These are phyloP conservation scores for Helicocarpus griseus DNA, from an alignment of 2,329 filamentous ascomycete genomes.

Conservation along the genomic window DNA sequence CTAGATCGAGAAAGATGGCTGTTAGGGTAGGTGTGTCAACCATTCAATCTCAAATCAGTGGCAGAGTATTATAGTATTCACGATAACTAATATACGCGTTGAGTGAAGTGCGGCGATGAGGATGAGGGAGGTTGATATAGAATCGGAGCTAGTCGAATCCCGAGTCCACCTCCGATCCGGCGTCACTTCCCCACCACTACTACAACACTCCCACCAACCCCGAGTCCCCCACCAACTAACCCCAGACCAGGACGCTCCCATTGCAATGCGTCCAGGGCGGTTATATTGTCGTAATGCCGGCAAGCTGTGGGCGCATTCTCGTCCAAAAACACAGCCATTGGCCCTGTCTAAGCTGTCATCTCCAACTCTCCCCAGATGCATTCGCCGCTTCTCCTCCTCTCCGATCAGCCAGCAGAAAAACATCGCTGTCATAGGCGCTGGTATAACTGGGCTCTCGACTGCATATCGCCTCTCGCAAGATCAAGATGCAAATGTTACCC, in stretches of 20 bases:
- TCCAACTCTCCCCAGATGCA: neutral
- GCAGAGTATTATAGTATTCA: no score
- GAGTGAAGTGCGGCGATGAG: no score
- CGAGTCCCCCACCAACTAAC: neutral
- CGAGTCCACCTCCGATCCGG: no score
- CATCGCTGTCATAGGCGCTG: slow-evolving; percentile 62
- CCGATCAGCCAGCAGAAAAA: neutral
- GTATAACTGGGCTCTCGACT: slow-evolving; percentile 69
- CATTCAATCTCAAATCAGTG: no score
- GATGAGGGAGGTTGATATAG: no score
- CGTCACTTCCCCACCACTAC: no score
- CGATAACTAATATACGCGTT: no score
- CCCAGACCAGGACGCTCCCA: neutral
- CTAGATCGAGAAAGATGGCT: no score
- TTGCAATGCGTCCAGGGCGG: slow-evolving; percentile 9
- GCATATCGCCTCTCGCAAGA: slow-evolving; percentile 67
- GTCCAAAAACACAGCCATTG: neutral
- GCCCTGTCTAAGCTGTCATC: neutral
- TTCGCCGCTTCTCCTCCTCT: neutral
- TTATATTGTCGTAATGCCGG: slow-evolving; percentile 1
- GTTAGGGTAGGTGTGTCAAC: no score
- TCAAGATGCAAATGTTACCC: slow-evolving; percentile 62
- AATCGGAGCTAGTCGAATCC: no score
- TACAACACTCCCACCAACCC: neutral
- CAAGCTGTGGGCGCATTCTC: slow-evolving; percentile 5